A percentile compares a stretch with the other conserved stretches of the same genome.
phyloP scores from a whole-genome alignment of 2,329 filamentous ascomycete species.

The Xylariaceae sp. region DNA sequence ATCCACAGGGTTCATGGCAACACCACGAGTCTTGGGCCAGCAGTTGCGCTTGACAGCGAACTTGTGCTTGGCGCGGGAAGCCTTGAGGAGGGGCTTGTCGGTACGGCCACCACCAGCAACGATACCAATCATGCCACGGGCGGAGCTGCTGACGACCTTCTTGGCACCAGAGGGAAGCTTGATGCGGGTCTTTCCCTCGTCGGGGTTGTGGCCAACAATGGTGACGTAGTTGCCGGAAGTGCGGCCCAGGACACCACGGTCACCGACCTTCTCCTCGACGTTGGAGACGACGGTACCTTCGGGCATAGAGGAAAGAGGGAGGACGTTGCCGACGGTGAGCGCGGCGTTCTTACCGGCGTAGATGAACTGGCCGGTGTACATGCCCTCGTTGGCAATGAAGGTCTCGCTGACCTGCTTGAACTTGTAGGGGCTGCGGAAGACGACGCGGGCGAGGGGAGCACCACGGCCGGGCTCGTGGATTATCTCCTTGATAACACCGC shows the following conservation, averaged over 20 bases:
- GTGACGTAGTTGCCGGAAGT: slow-evolving; percentile 99
- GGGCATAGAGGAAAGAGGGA: slow-evolving; percentile 87
- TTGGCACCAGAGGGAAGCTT: slow-evolving; percentile 99
- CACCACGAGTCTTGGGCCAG: slow-evolving; percentile 99
- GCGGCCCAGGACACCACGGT: slow-evolving; percentile 91
- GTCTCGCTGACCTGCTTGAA: slow-evolving; percentile 98
- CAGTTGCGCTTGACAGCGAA: slow-evolving; percentile 99
- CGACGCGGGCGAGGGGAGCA: slow-evolving; percentile 92
- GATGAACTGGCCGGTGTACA: slow-evolving; percentile 99
- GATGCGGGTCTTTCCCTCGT: slow-evolving; percentile 99
- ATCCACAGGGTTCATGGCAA: slow-evolving; percentile 99
- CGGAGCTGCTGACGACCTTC: slow-evolving; percentile 91
- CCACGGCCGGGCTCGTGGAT: slow-evolving; percentile 98
- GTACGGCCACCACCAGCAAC: slow-evolving; percentile 99
- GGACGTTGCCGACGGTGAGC: slow-evolving; percentile 95
- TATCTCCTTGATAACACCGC: slow-evolving; percentile 97
- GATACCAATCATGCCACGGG: slow-evolving; percentile 98
- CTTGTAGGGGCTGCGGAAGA: slow-evolving; percentile 96
- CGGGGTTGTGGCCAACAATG: slow-evolving; percentile 93
- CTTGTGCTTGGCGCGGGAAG: slow-evolving; percentile 99
- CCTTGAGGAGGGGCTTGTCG: slow-evolving; percentile 99
- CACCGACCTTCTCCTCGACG: slow-evolving; percentile 97
- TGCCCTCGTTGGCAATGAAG: slow-evolving; percentile 99
- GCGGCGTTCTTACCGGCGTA: slow-evolving; percentile 99
- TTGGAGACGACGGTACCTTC: slow-evolving; percentile 99